Conservation (phyloP, 805 yeast species). For the Yamadazyma paraphyllophila region DNA sequence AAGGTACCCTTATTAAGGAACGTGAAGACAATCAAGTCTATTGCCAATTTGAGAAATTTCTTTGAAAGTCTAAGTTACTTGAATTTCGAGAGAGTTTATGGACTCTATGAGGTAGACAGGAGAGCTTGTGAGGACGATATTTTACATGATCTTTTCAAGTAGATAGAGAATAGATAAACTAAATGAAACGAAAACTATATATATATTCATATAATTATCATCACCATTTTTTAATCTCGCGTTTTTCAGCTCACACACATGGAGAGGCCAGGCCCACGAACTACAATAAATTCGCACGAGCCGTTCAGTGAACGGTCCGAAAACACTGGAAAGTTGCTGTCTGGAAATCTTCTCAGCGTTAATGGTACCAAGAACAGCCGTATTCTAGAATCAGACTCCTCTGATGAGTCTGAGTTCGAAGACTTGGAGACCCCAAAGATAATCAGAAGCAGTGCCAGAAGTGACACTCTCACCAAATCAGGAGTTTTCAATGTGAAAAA, state of each 20-base stretch:
- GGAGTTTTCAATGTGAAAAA: slow-evolving; percentile 6
- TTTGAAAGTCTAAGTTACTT: slow-evolving; percentile 64
- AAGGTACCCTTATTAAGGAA: slow-evolving; percentile 48
- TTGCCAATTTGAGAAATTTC: slow-evolving; percentile 56
- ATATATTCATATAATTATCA: background rate
- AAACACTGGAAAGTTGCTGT: too few species aligned
- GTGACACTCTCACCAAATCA: background rate
- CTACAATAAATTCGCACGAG: background rate
- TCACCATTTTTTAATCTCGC: background rate
- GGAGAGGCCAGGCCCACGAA: background rate
- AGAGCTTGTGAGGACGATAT: slow-evolving; percentile 55
- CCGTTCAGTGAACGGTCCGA: too few species aligned
- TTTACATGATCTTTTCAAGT: slow-evolving; percentile 47
- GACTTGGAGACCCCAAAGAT: slow-evolving; percentile 25
- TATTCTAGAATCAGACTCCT: background rate
- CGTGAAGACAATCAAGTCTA: slow-evolving; percentile 33
- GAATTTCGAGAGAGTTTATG: slow-evolving; percentile 65
- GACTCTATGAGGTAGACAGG: slow-evolving; percentile 34
- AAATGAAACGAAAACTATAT: background rate
- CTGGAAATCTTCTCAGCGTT: background rate
- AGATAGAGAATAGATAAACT: background rate
- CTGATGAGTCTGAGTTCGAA: slow-evolving; percentile 7
- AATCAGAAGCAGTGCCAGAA: slow-evolving; percentile 5
- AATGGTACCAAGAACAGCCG: background rate
- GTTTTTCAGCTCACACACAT: background rate